Evolutionary conservation across 495 filamentous ascomycete genomes (phyloP).

Genomic region (Elasticomyces elasticus): DNA sequence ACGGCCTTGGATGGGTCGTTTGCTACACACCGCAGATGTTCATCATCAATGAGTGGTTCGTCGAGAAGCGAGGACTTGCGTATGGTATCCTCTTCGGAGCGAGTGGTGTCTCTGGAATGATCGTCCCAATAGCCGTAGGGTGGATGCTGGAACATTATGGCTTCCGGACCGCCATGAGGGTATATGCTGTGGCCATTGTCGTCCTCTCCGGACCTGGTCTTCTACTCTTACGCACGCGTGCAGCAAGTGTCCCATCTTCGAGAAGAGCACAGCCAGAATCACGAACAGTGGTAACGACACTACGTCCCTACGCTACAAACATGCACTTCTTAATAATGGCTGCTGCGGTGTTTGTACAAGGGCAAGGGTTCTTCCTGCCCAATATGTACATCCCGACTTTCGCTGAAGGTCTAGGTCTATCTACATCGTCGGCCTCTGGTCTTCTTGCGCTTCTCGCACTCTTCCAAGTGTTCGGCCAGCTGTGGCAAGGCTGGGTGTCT

Average conservation of each 20-base stretch:
- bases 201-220: constrained; percentile 29
- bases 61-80: constrained; percentile 33
- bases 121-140: constrained; percentile 32
- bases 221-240: constrained; percentile 28
- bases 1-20: constrained; percentile 23
- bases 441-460: constrained; percentile 17
- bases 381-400: constrained; percentile 24
- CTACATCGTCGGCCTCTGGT: constrained; percentile 4
- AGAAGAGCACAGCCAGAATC: neutral
- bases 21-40: constrained; percentile 25
- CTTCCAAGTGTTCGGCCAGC: constrained; percentile 22
- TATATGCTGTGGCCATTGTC: constrained; percentile 28
- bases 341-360: constrained; percentile 19
- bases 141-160: constrained; percentile 29
- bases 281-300: neutral
- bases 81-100: constrained; percentile 36
- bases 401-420: constrained; percentile 13
- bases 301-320: constrained; percentile 8
- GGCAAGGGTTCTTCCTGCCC: constrained; percentile 22
- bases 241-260: neutral
- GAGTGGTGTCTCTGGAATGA: constrained; percentile 29
- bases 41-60: constrained; percentile 36
- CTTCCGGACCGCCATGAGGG: constrained; percentile 33
- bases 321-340: constrained; percentile 10
- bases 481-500: constrained; percentile 18